phyloP scores from a whole-genome alignment of 768 basidiomycete genomes.

The Serendipita sp. region DNA sequence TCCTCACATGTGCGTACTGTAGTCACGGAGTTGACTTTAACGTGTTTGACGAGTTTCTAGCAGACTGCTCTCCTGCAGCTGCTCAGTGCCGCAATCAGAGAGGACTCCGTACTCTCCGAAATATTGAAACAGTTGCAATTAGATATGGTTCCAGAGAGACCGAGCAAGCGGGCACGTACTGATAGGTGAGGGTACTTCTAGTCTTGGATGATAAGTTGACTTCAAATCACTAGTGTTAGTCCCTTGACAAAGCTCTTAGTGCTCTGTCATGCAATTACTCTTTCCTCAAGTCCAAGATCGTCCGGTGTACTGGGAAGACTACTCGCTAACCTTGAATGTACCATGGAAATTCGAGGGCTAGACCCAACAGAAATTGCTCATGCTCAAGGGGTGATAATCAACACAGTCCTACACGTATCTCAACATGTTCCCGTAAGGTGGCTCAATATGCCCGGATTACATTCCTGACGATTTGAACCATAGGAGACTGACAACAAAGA shows the following conservation, averaged over 20 bases:
- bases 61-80: too few relatives aligned
- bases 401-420: constrained; percentile 54
- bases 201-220: not conserved
- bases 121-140: too few relatives aligned
- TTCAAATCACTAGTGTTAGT: not conserved
- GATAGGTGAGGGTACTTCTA: not conserved
- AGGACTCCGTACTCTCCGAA: too few relatives aligned
- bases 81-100: too few relatives aligned
- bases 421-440: constrained; percentile 35
- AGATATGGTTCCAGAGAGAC: too few relatives aligned
- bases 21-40: too few relatives aligned
- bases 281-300: not conserved
- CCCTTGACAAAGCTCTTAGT: not conserved
- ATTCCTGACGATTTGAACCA: constrained; percentile 22
- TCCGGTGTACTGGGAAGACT: not conserved
- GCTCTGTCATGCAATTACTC: not conserved
- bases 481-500: constrained; percentile 33
- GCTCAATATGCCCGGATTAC: not conserved
- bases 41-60: too few relatives aligned
- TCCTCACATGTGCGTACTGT: too few relatives aligned
- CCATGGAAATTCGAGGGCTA: constrained; percentile 24
- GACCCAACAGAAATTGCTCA: constrained; percentile 53
- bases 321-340: not conserved
- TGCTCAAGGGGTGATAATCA: constrained; percentile 69
- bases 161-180: too few relatives aligned